Evolutionary conservation across 495 filamentous ascomycete species (phyloP).

Genomic region (Usnea hakonensis): DNA sequence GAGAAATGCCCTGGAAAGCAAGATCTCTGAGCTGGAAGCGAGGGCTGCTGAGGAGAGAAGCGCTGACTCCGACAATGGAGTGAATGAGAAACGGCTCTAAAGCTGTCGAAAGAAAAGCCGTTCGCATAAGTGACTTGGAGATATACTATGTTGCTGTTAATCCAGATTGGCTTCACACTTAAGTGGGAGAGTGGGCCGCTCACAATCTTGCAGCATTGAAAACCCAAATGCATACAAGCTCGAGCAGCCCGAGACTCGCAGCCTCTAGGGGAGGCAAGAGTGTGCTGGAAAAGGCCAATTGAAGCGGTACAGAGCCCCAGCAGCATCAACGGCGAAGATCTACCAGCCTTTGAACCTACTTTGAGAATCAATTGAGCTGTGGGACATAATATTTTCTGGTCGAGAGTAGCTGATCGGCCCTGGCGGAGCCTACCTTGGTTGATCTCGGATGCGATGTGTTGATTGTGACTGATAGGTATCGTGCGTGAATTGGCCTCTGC

Average conservation of each 20-base stretch:
- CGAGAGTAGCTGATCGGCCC: background rate
- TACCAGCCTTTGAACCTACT: background rate
- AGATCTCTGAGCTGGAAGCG: slow-evolving; percentile 45
- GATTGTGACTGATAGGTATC: background rate
- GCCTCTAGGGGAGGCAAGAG: background rate
- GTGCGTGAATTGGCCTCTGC: background rate
- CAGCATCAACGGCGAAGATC: background rate
- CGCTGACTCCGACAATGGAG: background rate
- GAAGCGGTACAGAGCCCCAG: background rate
- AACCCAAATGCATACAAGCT: background rate
- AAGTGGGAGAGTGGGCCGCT: background rate
- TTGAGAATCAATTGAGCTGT: background rate
- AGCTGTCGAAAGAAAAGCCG: background rate
- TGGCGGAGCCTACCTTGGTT: background rate
- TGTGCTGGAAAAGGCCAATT: background rate
- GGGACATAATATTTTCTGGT: background rate
- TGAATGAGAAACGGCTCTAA: background rate
- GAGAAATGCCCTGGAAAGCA: slow-evolving; percentile 47
- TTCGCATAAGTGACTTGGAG: background rate
- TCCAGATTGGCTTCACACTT: background rate
- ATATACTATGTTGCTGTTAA: background rate
- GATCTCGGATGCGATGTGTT: background rate
- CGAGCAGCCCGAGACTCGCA: background rate
- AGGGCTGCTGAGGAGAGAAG: background rate
- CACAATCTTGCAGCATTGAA: background rate